Evolutionary conservation across 1,139 yeast genomes (phyloP).

Genomic region (Yamadazyma songkhlaensis): DNA sequence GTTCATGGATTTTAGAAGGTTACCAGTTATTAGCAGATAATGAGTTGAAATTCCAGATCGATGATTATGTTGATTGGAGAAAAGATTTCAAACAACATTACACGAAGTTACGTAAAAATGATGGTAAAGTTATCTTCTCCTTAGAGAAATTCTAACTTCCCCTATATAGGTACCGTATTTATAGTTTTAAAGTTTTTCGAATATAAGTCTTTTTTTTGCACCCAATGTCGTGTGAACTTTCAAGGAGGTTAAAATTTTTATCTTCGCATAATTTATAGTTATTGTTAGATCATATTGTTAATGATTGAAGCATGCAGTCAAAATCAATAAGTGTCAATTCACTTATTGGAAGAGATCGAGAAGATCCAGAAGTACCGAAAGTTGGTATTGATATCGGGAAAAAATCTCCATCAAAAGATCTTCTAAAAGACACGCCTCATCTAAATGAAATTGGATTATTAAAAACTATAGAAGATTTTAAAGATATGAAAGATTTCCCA

Average conservation of each 20-base stretch:
- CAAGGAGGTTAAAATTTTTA: slow-evolving; percentile 1
- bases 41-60: slow-evolving; percentile 31
- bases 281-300: slow-evolving; percentile 3
- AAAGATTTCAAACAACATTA: slow-evolving; percentile 27
- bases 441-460: background rate
- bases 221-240: slow-evolving; percentile 1
- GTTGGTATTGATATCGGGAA: slow-evolving; percentile 1
- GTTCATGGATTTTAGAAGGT: slow-evolving; percentile 36
- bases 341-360: slow-evolving; percentile 21
- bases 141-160: slow-evolving; percentile 35
- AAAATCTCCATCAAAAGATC: background rate
- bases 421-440: slow-evolving; percentile 2
- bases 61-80: slow-evolving; percentile 39
- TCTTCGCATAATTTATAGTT: slow-evolving; percentile 1
- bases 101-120: slow-evolving; percentile 25
- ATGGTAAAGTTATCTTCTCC: slow-evolving; percentile 34
- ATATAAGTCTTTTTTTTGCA: slow-evolving; percentile 1
- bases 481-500: slow-evolving; percentile 41
- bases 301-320: slow-evolving; percentile 5
- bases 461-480: slow-evolving; percentile 33
- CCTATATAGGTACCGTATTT: background rate
- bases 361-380: slow-evolving; percentile 1
- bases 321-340: slow-evolving; percentile 29
- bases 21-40: slow-evolving; percentile 24
- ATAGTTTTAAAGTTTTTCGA: background rate